Base-by-base conservation (phyloP, 140 eudicot species). In the Senecio squalidus region DNA sequence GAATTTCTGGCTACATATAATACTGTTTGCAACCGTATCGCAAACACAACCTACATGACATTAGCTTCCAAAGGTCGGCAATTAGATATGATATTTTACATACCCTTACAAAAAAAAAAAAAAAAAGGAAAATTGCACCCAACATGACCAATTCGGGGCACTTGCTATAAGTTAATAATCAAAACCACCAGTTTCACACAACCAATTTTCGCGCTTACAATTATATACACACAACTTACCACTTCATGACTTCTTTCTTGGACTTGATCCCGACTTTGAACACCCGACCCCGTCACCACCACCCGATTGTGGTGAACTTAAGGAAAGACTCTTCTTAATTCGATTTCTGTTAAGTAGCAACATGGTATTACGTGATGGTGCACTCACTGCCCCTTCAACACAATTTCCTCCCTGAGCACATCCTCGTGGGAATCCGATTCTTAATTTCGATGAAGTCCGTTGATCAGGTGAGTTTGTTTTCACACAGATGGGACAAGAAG, bases 401-500 rank as follows among this genome's bases (percentile, higher is more conserved):
- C 94, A 85, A 58, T 74, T 90, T 22, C 95, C 94, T 0, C 79
- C 94, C 58, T 73, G 94, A 3, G 55, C 80, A 74, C 97, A 89
- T 10, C 80, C 89, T 94, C 84, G 79, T 9, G 89, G 84, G 53
- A 71, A 60, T 39, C 68, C 48, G 11, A 49, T 84, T 68, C 76
- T 81, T 48, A 81, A 29, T 73, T 74, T 86, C 39, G 84, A 76
- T 43, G 60, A 76, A 39, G 26, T 56, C 30, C 72, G 66, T 38
- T 73, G 74, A 44, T 85, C 85, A 0, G 82, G 84, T 11, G 72
- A 68, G 43, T 27, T 79, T 85, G 3, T 73, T 71, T 58, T 85
- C 89, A 5, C 60, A 68, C 98, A 86, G 4, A 83, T 18, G 34
- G 98, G 98, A 48, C 98, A 91, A 1, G 86, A 80, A 33, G 98